Evolutionary conservation across 1,284 basidiomycete genomes (phyloP), one percentile per base, ranked within the genome.

Genomic region (Boletus austroedulis): DNA sequence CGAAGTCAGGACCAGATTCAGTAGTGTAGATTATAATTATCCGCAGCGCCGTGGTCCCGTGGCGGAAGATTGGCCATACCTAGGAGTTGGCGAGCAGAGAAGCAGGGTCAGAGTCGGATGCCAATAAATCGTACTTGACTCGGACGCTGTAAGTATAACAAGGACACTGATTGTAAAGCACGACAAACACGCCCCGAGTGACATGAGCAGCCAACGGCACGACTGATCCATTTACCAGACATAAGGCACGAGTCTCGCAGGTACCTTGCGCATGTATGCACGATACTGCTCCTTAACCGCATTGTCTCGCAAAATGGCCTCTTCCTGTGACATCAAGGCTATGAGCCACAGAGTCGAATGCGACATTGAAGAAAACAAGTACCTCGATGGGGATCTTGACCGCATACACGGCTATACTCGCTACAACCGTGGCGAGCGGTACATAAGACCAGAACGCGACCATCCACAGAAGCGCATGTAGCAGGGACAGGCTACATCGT

Each of bases 371-470:
- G 15, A 7, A 52, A 28, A 19, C 11, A 15, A 19, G 32, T 50
- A 69, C 71, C 65, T 74, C 71, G 21, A 73, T 65, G 8, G 62
- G 62, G 29, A 71, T 67, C 43, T 73, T 75, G 32, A 69, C 55
- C 5, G 52, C 57, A 40, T 65, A 57, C 3, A 56, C 45, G 11
- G 28, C 46, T 4, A 48, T 57, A 19, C 51, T 51, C 10, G 60
- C 53, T 5, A 47, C 45, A 17, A 67, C 36, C 9, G 56, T 41
- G 15, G 67, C 28, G 3, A 73, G 29, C 4, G 74, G 70, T 19
- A 55, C 48, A 32, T 69, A 70, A 5, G 66, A 73, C 70, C 70
- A 75, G 38, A 57, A 64, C 63, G 69, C 64, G n/a, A 65, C 4
- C 7, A 59, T 50, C 21, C 17, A 44, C 17, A 63, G 21, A 7